A percentile compares a stretch with the other conserved stretches of the same genome.
phyloP scores from a whole-genome alignment of 2,329 filamentous ascomycete genomes.

The Penicillium sp. region DNA sequence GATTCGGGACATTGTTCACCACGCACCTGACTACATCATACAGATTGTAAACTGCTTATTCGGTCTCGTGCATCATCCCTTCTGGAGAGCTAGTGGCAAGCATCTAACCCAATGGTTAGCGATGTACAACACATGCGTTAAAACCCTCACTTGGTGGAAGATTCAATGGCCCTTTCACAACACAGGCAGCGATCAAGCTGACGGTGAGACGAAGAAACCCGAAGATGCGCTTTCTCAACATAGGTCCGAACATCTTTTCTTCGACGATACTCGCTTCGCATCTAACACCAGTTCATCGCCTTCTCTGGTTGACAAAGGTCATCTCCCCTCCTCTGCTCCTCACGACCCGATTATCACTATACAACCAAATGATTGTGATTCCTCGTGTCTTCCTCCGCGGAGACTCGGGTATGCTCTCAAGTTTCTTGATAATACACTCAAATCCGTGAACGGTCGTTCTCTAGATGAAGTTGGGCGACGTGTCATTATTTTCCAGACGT shows the following conservation, averaged over 20 bases:
- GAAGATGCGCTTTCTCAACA: too few species aligned
- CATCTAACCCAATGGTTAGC: not conserved
- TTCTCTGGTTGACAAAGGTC: too few species aligned
- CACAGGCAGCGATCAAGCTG: not conserved
- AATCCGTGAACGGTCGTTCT: not conserved
- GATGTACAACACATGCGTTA: not conserved
- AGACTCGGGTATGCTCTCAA: not conserved
- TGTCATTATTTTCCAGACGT: constrained; percentile 2
- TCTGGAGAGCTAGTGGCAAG: not conserved
- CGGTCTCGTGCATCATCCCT: not conserved
- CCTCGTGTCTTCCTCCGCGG: not conserved
- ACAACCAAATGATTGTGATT: not conserved
- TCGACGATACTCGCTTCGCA: too few species aligned
- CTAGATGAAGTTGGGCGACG: not conserved
- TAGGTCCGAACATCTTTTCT: too few species aligned
- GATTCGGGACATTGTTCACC: not conserved
- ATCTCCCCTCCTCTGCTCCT: not conserved
- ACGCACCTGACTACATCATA: constrained; percentile 3
- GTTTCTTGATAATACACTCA: not conserved
- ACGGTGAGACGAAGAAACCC: not conserved
- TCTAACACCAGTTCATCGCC: too few species aligned
- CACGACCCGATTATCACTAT: not conserved
- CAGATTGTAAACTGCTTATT: constrained; percentile 2
- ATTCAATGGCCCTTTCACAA: not conserved
- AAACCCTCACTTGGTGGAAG: not conserved